These are phyloP conservation scores for Adenanthera pavonina DNA, from an alignment of 306 rosid species.

Conservation along the genomic window DNA sequence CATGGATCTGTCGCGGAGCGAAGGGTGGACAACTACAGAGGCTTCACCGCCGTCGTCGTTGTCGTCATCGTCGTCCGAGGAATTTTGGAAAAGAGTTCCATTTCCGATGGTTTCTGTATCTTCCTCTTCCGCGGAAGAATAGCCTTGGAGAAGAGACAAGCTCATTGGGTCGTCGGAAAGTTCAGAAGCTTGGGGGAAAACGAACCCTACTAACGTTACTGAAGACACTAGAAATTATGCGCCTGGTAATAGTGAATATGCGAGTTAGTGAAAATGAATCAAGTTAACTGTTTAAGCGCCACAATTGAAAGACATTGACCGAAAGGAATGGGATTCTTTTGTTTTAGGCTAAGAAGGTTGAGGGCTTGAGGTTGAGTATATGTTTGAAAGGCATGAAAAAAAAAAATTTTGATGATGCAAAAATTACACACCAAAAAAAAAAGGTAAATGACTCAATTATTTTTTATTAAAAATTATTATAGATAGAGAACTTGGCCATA, in stretches of 20 bases:
- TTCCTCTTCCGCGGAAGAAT: constrained; percentile 80
- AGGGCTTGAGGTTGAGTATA: too few relatives aligned
- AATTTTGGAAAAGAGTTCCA: constrained; percentile 29
- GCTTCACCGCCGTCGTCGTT: constrained; percentile 21
- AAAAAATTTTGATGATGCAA: too few relatives aligned
- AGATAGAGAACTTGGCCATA: too few relatives aligned
- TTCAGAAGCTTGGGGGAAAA: not conserved
- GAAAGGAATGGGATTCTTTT: too few relatives aligned
- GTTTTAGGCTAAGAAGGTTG: too few relatives aligned
- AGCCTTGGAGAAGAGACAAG: constrained; percentile 83
- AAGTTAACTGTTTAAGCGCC: too few relatives aligned
- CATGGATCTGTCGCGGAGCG: constrained; percentile 65
- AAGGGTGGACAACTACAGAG: constrained; percentile 44
- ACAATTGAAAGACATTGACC: too few relatives aligned
- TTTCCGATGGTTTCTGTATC: constrained; percentile 44
- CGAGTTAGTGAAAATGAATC: not conserved
- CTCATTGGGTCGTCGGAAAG: constrained; percentile 56
- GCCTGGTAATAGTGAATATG: not conserved
- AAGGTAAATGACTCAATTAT: too few relatives aligned
- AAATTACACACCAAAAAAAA: too few relatives aligned
- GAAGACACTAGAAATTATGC: not conserved
- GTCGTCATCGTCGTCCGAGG: constrained; percentile 35
- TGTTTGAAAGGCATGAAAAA: too few relatives aligned
- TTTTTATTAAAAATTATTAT: too few relatives aligned
- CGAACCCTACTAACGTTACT: constrained; percentile 8